Conservation (phyloP, 2,329 filamentous ascomycete species). For the Penicillium sp. region DNA sequence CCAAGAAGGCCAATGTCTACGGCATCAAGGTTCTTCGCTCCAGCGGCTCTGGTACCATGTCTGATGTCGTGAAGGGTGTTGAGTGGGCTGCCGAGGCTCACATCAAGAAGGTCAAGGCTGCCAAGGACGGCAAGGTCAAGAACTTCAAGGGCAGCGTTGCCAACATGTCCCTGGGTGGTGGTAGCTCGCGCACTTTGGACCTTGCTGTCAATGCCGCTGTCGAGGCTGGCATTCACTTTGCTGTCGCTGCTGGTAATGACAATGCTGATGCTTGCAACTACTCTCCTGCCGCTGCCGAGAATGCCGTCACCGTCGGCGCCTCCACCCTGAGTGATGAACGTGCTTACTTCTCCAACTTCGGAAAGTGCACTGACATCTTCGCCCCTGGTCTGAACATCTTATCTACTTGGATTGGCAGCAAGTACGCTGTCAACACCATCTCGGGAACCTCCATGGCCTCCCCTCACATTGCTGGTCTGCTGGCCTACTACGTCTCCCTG, state of each 20-base stretch:
- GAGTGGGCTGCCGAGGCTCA: slow-evolving; percentile 88
- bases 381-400: slow-evolving; percentile 94
- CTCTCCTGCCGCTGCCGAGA: slow-evolving; percentile 87
- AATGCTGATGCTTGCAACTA: slow-evolving; percentile 99
- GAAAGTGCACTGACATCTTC: slow-evolving; percentile 99
- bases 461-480: slow-evolving; percentile 90
- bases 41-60: slow-evolving; percentile 97
- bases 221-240: slow-evolving; percentile 89
- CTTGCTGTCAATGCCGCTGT: slow-evolving; percentile 92
- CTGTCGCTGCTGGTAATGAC: slow-evolving; percentile 97
- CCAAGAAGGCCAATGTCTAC: slow-evolving; percentile 96
- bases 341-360: slow-evolving; percentile 99
- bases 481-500: slow-evolving; percentile 97
- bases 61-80: slow-evolving; percentile 96
- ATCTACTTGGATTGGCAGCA: slow-evolving; percentile 97
- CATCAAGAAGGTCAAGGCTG: slow-evolving; percentile 68
- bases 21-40: slow-evolving; percentile 98
- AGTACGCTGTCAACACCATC: slow-evolving; percentile 96
- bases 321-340: slow-evolving; percentile 91
- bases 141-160: slow-evolving; percentile 98
- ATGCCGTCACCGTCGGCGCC: slow-evolving; percentile 93
- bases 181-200: slow-evolving; percentile 91
- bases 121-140: slow-evolving; percentile 87
- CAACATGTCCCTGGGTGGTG: slow-evolving; percentile 99
- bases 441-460: slow-evolving; percentile 99